Conservation (phyloP, 257 asterid species). For the Solanum virginianum region DNA sequence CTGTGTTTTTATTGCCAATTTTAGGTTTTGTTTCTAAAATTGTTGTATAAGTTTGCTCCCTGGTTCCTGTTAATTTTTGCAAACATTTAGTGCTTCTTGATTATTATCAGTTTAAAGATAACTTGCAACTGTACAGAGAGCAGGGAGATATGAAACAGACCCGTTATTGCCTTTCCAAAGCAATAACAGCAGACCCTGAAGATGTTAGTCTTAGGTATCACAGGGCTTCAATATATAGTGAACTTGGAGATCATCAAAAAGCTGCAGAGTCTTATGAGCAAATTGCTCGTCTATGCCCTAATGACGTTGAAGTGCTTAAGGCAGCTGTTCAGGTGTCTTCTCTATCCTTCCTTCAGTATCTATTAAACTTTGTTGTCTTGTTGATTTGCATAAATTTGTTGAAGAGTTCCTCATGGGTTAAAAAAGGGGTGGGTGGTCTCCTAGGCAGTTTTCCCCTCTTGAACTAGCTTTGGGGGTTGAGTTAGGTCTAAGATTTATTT, state of each 20-base stretch:
- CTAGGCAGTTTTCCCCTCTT: not conserved
- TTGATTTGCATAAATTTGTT: not conserved
- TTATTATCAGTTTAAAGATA: not conserved
- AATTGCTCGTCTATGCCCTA: slow-evolving; percentile 51
- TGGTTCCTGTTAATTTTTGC: not conserved
- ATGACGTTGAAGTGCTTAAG: slow-evolving; percentile 30
- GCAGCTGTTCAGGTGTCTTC: slow-evolving; percentile 45
- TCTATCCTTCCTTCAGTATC: not conserved
- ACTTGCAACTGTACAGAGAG: slow-evolving; percentile 26
- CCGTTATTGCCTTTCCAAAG: slow-evolving; percentile 60
- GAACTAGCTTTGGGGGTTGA: not conserved
- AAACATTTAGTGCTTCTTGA: not conserved
- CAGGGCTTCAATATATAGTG: slow-evolving; percentile 58
- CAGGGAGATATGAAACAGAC: slow-evolving; percentile 58
- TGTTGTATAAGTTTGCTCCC: not conserved
- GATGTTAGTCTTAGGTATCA: slow-evolving; percentile 45
- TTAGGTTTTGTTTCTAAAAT: not conserved
- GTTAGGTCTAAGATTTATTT: not conserved
- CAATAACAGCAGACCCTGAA: slow-evolving; percentile 70
- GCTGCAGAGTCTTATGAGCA: slow-evolving; percentile 74
- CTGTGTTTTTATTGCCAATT: not conserved
- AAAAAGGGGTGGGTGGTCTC: not conserved
- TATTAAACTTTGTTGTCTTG: not conserved
- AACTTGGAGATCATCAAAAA: slow-evolving; percentile 50
- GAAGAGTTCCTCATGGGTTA: not conserved